Evolutionary conservation across 768 basidiomycete species (phyloP).

Genomic region (Rhodosporidiobolus odoratus): DNA sequence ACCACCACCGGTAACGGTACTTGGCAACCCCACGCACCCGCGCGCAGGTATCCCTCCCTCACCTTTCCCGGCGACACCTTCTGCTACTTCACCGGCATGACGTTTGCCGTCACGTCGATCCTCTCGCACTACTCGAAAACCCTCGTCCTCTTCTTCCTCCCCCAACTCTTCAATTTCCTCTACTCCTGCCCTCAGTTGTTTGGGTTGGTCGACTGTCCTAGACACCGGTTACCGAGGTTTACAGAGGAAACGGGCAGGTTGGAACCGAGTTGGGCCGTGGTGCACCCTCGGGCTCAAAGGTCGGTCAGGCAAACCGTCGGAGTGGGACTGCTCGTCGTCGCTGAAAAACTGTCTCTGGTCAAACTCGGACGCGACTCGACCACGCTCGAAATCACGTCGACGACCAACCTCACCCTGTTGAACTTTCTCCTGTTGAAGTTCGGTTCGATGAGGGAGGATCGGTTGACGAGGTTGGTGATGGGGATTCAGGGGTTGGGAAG

Average conservation of each 20-base stretch:
- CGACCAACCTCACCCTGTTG: constrained; percentile 85
- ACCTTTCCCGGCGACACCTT: constrained; percentile 95
- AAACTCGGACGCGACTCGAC: constrained; percentile 57
- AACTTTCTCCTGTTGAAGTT: constrained; percentile 74
- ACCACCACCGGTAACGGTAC: too few relatives aligned
- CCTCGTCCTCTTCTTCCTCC: constrained; percentile 88
- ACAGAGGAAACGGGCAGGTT: constrained; percentile 69
- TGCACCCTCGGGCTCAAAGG: not conserved
- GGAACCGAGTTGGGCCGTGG: constrained; percentile 50
- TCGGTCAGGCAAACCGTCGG: not conserved
- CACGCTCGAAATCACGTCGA: constrained; percentile 60
- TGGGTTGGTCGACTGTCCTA: constrained; percentile 83
- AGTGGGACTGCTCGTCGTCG: constrained; percentile 54
- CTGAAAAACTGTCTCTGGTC: constrained; percentile 64
- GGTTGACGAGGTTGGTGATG: constrained; percentile 67
- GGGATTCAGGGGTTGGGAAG: constrained; percentile 75
- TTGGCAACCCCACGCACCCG: too few relatives aligned
- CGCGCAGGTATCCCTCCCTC: constrained; percentile 82
- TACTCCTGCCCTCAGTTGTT: constrained; percentile 92
- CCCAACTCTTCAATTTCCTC: constrained; percentile 96
- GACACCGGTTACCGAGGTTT: constrained; percentile 89
- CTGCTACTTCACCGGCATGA: constrained; percentile 97
- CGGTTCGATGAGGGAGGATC: constrained; percentile 80
- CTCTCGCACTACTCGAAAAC: constrained; percentile 98
- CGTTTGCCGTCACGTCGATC: constrained; percentile 94